Conservation (phyloP, 2,329 filamentous ascomycete species). For the Zelopaecilomyces penicillatus region DNA sequence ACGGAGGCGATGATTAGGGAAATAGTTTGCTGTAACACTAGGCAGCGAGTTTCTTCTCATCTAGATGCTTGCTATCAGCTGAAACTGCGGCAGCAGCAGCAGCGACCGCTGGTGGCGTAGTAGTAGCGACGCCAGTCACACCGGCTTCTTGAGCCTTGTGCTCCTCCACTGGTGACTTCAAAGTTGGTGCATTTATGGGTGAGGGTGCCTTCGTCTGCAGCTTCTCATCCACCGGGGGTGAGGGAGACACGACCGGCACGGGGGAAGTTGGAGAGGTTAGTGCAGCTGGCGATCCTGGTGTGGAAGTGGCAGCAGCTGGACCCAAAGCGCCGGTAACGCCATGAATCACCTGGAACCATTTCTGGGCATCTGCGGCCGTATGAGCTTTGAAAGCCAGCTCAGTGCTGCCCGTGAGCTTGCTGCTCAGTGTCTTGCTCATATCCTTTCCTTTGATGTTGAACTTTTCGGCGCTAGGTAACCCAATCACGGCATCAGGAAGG, state of each 20-base stretch:
- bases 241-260: constrained; percentile 2
- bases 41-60: too few species aligned
- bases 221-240: constrained; percentile 4
- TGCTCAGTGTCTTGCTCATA: constrained; percentile 67
- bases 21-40: too few species aligned
- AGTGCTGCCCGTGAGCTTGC: constrained; percentile 69
- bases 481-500: constrained; percentile 80
- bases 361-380: constrained; percentile 67
- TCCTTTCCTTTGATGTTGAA: constrained; percentile 97
- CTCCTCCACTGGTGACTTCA: constrained; percentile 7
- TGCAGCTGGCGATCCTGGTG: constrained; percentile 3
- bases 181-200: constrained; percentile 8
- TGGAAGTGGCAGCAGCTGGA: constrained; percentile 23
- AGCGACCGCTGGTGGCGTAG: constrained; percentile 1
- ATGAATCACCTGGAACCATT: constrained; percentile 73
- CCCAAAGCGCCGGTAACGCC: constrained; percentile 47
- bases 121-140: constrained; percentile 26
- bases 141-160: constrained; percentile 36
- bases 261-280: constrained; percentile 1
- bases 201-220: constrained; percentile 12
- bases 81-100: not conserved
- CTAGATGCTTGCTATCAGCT: too few species aligned
- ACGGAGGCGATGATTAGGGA: too few species aligned
- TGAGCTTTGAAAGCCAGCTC: constrained; percentile 86
- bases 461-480: constrained; percentile 63